These are phyloP conservation scores for Garcia nutans DNA, from an alignment of 345 rosid genomes.

Conservation along the genomic window DNA sequence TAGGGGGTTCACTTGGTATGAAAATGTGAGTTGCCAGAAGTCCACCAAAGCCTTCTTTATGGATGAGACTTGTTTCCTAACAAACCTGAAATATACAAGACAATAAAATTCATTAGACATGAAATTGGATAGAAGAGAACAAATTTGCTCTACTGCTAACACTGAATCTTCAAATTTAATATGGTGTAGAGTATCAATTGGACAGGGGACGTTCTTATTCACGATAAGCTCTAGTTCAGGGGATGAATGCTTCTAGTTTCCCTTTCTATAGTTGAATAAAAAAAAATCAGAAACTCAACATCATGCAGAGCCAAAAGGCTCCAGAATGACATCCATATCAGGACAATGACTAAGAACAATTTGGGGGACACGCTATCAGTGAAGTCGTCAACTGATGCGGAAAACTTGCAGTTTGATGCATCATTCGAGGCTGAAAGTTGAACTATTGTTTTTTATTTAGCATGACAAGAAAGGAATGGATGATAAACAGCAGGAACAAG, in stretches of 20 bases:
- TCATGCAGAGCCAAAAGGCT: too few species aligned
- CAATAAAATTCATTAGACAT: not conserved
- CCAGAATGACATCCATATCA: not conserved
- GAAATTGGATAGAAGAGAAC: not conserved
- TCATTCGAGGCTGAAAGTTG: not conserved
- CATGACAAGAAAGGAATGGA: not conserved
- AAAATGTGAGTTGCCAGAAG: slow-evolving; percentile 86
- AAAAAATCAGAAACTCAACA: too few species aligned
- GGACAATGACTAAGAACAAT: too few species aligned
- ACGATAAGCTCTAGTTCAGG: too few species aligned
- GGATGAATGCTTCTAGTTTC: too few species aligned
- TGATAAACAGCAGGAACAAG: not conserved
- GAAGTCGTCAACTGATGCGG: not conserved
- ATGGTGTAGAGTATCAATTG: too few species aligned
- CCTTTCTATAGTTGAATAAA: too few species aligned
- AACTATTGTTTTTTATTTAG: not conserved
- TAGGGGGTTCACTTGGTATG: slow-evolving; percentile 89
- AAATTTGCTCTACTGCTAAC: not conserved
- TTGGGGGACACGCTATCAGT: not conserved
- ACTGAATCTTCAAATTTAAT: too few species aligned
- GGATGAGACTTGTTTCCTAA: slow-evolving; percentile 40
- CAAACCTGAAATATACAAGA: slow-evolving; percentile 39
- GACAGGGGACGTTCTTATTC: too few species aligned
- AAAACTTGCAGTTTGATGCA: not conserved
- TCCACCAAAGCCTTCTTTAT: slow-evolving; percentile 61